Conservation (phyloP, 768 basidiomycete species). For the Tulasnella calospora region DNA sequence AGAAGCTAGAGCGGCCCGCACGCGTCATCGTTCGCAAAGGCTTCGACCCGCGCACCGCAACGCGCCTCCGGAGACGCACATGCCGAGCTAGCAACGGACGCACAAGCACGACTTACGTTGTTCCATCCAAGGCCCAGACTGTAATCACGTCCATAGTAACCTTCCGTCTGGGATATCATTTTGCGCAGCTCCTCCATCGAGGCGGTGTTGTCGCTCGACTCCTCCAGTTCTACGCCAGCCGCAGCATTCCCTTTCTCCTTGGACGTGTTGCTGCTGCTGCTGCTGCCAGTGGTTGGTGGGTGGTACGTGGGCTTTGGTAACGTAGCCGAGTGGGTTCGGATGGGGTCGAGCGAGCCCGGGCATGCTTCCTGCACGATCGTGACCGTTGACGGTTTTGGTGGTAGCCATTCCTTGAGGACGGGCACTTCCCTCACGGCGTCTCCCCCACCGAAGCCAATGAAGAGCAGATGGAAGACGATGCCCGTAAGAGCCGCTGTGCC, state of each 20-base stretch:
- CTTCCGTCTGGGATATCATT: conserved; percentile 40
- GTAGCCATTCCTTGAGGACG: conserved; percentile 23
- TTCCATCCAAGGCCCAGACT: conserved; percentile 48
- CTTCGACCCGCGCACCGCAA: neutral
- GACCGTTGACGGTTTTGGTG: neutral
- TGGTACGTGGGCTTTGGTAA: conserved; percentile 1
- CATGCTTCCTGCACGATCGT: neutral
- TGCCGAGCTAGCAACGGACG: neutral
- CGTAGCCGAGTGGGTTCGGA: neutral
- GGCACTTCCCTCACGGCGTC: conserved; percentile 13
- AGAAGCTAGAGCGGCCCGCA: neutral
- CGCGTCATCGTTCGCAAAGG: neutral
- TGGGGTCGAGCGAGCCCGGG: neutral
- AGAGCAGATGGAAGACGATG: conserved; percentile 29
- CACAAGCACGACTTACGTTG: conserved; percentile 37
- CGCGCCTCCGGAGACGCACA: neutral
- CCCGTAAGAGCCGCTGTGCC: conserved; percentile 27
- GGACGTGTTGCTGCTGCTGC: neutral
- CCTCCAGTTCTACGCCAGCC: neutral
- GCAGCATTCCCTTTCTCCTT: neutral
- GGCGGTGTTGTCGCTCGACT: conserved; percentile 30
- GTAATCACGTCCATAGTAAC: conserved; percentile 45
- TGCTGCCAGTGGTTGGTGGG: neutral
- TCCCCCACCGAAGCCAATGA: conserved; percentile 18
- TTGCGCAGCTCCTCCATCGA: conserved; percentile 37